These are phyloP conservation scores for Phytophthora hybrid DNA, from an alignment of 352 stramenopile species.

Conservation along the genomic window DNA sequence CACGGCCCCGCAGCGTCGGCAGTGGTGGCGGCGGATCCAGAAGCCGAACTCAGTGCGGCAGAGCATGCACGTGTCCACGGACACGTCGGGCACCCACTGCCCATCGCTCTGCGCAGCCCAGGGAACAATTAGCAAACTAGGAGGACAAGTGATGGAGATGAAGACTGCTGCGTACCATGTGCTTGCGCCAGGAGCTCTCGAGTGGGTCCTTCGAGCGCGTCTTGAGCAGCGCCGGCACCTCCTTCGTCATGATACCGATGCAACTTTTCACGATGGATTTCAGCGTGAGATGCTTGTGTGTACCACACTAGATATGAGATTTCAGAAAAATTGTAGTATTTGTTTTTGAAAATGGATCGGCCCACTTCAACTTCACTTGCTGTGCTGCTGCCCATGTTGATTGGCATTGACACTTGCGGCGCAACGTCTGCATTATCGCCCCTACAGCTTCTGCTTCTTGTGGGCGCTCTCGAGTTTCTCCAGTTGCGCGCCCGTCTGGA, in stretches of 20 bases:
- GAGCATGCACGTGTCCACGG: slow-evolving; percentile 82
- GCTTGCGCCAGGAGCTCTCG: slow-evolving; percentile 86
- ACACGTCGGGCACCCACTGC: slow-evolving; percentile 88
- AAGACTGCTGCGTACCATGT: slow-evolving; percentile 62
- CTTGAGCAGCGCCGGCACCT: slow-evolving; percentile 62
- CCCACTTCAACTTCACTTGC: neutral
- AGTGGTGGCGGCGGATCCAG: slow-evolving; percentile 91
- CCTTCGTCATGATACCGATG: slow-evolving; percentile 24
- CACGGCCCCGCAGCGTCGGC: slow-evolving; percentile 84
- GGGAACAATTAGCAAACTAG: slow-evolving; percentile 10
- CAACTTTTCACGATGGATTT: slow-evolving; percentile 31
- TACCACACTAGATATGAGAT: neutral
- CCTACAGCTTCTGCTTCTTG: slow-evolving; percentile 75
- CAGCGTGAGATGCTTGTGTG: neutral
- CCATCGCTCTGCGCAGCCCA: slow-evolving; percentile 65
- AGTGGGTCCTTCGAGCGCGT: slow-evolving; percentile 85
- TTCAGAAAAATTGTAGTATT: neutral
- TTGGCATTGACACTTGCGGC: neutral
- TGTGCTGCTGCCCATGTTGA: neutral
- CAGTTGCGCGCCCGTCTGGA: slow-evolving; percentile 71
- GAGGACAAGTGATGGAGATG: neutral
- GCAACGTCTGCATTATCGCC: neutral
- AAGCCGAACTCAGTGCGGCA: slow-evolving; percentile 87
- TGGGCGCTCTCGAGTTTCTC: slow-evolving; percentile 41
- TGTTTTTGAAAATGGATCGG: neutral